A percentile compares a stretch with the other conserved stretches of the same genome.
These are phyloP conservation scores for Arabis hirsuta DNA, from an alignment of 345 rosid species.

Conservation along the genomic window DNA sequence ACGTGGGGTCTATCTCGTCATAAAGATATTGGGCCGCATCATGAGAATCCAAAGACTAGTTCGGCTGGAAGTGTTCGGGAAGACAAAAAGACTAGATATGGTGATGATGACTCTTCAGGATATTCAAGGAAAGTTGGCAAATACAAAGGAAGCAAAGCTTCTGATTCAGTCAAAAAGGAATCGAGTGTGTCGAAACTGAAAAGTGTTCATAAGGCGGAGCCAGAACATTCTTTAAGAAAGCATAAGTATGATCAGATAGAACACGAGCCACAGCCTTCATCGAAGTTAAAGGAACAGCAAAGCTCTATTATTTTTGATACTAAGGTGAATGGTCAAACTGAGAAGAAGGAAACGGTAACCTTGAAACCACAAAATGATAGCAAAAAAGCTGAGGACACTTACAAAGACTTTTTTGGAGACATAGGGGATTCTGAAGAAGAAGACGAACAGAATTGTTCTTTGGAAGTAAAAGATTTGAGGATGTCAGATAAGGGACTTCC, in stretches of 20 bases:
- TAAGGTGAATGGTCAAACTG: slow-evolving; percentile 51
- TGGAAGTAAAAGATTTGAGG: slow-evolving; percentile 51
- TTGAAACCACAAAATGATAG: slow-evolving; percentile 51
- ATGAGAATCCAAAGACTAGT: slow-evolving; percentile 55
- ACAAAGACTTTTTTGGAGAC: slow-evolving; percentile 83
- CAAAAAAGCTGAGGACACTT: slow-evolving; percentile 60
- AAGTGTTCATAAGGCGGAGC: slow-evolving; percentile 52
- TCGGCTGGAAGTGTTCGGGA: slow-evolving; percentile 56
- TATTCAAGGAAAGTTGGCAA: slow-evolving; percentile 52
- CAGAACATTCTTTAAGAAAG: slow-evolving; percentile 45
- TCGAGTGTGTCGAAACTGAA: slow-evolving; percentile 44
- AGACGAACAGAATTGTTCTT: slow-evolving; percentile 52
- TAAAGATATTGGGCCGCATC: slow-evolving; percentile 49
- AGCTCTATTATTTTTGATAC: slow-evolving; percentile 52
- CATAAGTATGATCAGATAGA: slow-evolving; percentile 53
- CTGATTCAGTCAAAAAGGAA: slow-evolving; percentile 49
- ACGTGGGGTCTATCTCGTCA: slow-evolving; percentile 42
- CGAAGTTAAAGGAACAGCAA: slow-evolving; percentile 46
- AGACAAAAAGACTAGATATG: slow-evolving; percentile 53
- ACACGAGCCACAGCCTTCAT: slow-evolving; percentile 55
- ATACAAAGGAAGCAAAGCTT: slow-evolving; percentile 50
- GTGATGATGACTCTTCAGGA: slow-evolving; percentile 48
- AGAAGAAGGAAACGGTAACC: slow-evolving; percentile 53
- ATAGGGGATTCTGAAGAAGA: slow-evolving; percentile 62
- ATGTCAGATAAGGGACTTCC: slow-evolving; percentile 50